phyloP scores from a whole-genome alignment of 495 filamentous ascomycete species.

The Rhypophila decipiens region DNA sequence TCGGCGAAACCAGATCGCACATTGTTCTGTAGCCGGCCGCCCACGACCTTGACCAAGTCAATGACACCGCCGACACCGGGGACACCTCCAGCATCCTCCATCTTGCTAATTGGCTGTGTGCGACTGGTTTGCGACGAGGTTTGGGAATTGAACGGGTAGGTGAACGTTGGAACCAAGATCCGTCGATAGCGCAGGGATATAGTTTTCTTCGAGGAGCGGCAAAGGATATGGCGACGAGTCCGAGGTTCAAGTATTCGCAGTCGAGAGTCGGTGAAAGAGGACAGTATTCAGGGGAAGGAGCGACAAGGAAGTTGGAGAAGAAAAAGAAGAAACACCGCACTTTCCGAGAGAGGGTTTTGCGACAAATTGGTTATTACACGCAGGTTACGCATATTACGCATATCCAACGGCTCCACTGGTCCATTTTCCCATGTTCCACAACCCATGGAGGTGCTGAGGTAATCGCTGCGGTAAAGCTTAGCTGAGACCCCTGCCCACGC shows the following conservation, averaged over 20 bases:
- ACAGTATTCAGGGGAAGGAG: neutral
- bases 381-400: neutral
- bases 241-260: neutral
- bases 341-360: constrained; percentile 3
- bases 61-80: constrained; percentile 28
- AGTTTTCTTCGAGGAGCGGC: neutral
- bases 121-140: too few species aligned
- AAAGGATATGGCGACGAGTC: too few species aligned
- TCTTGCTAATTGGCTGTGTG: neutral
- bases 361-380: neutral
- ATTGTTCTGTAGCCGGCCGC: constrained; percentile 49
- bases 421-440: neutral
- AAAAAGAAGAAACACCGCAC: constrained; percentile 4
- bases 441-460: neutral
- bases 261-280: neutral
- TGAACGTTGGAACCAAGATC: too few species aligned
- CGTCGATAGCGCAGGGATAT: too few species aligned
- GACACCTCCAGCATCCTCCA: too few species aligned
- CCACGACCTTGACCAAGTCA: constrained; percentile 24
- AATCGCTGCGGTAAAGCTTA: neutral
- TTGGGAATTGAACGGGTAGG: too few species aligned
- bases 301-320: neutral
- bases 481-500: too few species aligned
- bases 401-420: neutral
- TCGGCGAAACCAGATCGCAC: constrained; percentile 45